Evolutionary conservation across 495 filamentous ascomycete species (phyloP).

Genomic region (Aspergillus heteromorphus): DNA sequence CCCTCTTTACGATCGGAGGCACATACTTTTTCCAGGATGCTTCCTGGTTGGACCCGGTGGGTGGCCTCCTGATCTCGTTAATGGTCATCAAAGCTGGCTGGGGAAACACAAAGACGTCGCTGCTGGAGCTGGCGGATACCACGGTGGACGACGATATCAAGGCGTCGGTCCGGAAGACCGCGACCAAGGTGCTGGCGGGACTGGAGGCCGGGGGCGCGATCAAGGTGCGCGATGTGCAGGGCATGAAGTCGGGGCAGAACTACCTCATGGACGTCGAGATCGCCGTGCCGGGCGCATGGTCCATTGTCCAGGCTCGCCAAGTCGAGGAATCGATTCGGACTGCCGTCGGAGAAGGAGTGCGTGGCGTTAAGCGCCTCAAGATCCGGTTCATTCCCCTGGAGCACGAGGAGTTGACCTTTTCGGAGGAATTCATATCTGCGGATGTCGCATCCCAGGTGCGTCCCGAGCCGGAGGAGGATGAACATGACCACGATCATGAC

Average conservation of each 20-base stretch:
- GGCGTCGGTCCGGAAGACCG: conserved; percentile 57
- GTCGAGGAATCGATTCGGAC: conserved; percentile 69
- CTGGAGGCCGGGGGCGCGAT: conserved; percentile 37
- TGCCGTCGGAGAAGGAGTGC: conserved; percentile 64
- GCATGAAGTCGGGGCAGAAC: conserved; percentile 92
- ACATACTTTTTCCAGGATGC: conserved; percentile 81
- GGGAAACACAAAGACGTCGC: conserved; percentile 73
- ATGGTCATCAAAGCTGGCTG: conserved; percentile 91
- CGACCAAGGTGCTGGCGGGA: conserved; percentile 51
- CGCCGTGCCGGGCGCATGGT: conserved; percentile 67
- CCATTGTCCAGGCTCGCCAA: conserved; percentile 57
- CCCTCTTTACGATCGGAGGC: conserved; percentile 78
- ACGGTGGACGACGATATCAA: conserved; percentile 80
- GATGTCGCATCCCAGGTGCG: conserved; percentile 57
- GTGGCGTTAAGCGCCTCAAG: conserved; percentile 74
- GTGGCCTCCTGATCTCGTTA: conserved; percentile 81
- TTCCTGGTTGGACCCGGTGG: conserved; percentile 91
- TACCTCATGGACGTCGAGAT: conserved; percentile 85
- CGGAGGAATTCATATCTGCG: conserved; percentile 73
- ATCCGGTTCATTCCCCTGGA: conserved; percentile 75
- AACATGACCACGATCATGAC: conserved; percentile 39
- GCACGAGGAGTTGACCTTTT: conserved; percentile 43
- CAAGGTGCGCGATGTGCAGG: conserved; percentile 67
- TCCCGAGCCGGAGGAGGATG: conserved; percentile 58
- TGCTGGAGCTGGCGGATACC: conserved; percentile 86